Base-by-base conservation (phyloP, 2,329 filamentous ascomycete species). In the Bimuria novae-zelandiae region DNA sequence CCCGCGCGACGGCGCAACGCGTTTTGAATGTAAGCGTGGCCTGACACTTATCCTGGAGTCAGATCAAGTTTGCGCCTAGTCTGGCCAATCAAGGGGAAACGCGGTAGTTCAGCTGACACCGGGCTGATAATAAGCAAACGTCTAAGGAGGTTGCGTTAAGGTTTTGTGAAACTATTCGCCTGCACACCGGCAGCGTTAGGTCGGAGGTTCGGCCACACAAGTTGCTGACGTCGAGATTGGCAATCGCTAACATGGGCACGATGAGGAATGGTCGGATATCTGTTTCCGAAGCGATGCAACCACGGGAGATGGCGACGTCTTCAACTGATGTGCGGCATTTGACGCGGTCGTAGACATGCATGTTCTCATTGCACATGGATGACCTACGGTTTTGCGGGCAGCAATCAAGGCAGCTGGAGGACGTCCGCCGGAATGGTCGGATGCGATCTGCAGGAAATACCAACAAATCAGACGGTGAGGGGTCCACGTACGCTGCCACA, bases 1-100 rank as follows among this genome's bases (percentile, higher is more conserved):
- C 66, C 68, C 66, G 62, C 57, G 64, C 56, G 60, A 68, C 60
- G 65, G 62, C 63, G 62, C 55, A 57, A 39, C 49, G 55, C 55
- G 52, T 57, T 55, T 61, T 61, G 54, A 36, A 39, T 52, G 52
- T 69, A 70, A 64, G 57, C 62, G 57, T 59, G 63, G 50, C 57
- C 59, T 40, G 29, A 39, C 60, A 55, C 52, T 53, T 37, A 69
- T 64, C 65, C 65, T 65, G 60, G 65, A 37, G 56, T 65, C 65
- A 45, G 65, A 68, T 69, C 64, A 62, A 40, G 43, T 46, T 33
- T 22, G 42, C 16, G 12, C 21, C 14, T 4, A 8, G 16, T 22
- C 14, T 21, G 36, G 10, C 41, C 40, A 56, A 52, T 49, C 49
- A 46, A 12, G 21, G 4, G 16, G n/a, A 10, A 8, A 17, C 25